Conservation (phyloP, 2,329 filamentous ascomycete genomes). For the Periconia sp. region DNA sequence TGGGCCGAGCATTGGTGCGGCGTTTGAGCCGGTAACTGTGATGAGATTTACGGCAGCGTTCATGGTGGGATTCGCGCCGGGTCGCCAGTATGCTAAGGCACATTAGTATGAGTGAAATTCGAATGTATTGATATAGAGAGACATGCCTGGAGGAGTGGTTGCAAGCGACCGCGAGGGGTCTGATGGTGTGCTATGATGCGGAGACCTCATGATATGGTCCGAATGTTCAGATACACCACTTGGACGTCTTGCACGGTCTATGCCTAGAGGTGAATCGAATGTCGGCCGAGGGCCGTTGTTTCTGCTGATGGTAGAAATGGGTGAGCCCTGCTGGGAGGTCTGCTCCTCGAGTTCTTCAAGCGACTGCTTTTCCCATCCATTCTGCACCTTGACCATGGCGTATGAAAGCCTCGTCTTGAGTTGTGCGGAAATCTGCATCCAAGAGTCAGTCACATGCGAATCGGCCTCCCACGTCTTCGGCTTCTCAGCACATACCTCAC, state of each 20-base stretch:
- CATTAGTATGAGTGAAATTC: background rate
- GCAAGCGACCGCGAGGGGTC: slow-evolving; percentile 26
- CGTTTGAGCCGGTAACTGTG: slow-evolving; percentile 27
- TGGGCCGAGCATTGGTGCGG: slow-evolving; percentile 31
- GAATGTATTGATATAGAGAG: background rate
- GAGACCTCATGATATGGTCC: slow-evolving; percentile 38
- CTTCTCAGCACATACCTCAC: slow-evolving; percentile 66
- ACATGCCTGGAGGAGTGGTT: slow-evolving; percentile 25
- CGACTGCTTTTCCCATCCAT: slow-evolving; percentile 80
- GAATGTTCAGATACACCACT: slow-evolving; percentile 41
- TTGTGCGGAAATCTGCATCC: slow-evolving; percentile 69
- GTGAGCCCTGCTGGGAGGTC: slow-evolving; percentile 70
- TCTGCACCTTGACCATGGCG: slow-evolving; percentile 86
- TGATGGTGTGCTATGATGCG: slow-evolving; percentile 25
- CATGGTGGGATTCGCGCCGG: slow-evolving; percentile 26
- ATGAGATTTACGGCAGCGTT: slow-evolving; percentile 31
- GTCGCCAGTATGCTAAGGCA: slow-evolving; percentile 31
- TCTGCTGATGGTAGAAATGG: slow-evolving; percentile 58
- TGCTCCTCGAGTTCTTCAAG: slow-evolving; percentile 77
- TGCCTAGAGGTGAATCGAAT: slow-evolving; percentile 33
- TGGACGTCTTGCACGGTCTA: slow-evolving; percentile 32
- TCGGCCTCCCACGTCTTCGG: slow-evolving; percentile 1
- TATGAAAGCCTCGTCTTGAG: slow-evolving; percentile 85
- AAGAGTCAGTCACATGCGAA: slow-evolving; percentile 24
- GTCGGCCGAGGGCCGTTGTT: slow-evolving; percentile 23